phyloP scores from a whole-genome alignment of 495 filamentous ascomycete species.

The Trichoderma virens region DNA sequence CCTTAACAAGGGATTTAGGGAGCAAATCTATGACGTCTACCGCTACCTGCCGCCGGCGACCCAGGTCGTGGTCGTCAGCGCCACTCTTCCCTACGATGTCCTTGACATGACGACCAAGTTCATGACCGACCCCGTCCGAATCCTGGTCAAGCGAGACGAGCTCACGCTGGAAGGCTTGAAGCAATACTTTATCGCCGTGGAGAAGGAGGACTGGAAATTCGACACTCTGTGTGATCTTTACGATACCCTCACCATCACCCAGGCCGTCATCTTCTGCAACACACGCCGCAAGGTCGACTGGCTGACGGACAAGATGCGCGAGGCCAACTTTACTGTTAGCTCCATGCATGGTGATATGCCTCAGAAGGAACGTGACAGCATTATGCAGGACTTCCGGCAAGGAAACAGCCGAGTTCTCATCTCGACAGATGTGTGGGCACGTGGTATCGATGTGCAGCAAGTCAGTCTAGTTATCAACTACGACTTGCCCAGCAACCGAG shows the following conservation, averaged over 20 bases:
- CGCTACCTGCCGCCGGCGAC: slow-evolving; percentile 94
- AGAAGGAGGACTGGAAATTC: slow-evolving; percentile 99
- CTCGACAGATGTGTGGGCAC: slow-evolving; percentile 91
- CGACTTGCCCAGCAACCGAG: slow-evolving; percentile 94
- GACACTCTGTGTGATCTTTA: slow-evolving; percentile 98
- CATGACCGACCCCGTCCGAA: slow-evolving; percentile 98
- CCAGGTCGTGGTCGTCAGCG: slow-evolving; percentile 94
- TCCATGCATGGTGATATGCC: slow-evolving; percentile 99
- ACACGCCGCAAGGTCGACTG: slow-evolving; percentile 99
- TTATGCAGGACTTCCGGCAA: slow-evolving; percentile 99
- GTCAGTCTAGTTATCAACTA: slow-evolving; percentile 99
- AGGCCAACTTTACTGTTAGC: slow-evolving; percentile 96
- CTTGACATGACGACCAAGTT: slow-evolving; percentile 99
- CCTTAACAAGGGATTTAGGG: slow-evolving; percentile 93
- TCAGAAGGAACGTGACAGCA: slow-evolving; percentile 91
- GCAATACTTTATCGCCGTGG: slow-evolving; percentile 99
- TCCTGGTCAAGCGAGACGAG: slow-evolving; percentile 98
- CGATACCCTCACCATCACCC: slow-evolving; percentile 98
- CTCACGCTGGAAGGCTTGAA: slow-evolving; percentile 98
- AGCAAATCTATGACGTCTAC: slow-evolving; percentile 99
- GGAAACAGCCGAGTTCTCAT: slow-evolving; percentile 97
- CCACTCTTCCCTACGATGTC: slow-evolving; percentile 97
- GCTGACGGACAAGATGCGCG: slow-evolving; percentile 97
- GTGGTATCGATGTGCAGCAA: slow-evolving; percentile 99
- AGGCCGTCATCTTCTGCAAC: slow-evolving; percentile 99